Conservation (phyloP, 768 basidiomycete species). For the Xerocomellus chrysenteron region DNA sequence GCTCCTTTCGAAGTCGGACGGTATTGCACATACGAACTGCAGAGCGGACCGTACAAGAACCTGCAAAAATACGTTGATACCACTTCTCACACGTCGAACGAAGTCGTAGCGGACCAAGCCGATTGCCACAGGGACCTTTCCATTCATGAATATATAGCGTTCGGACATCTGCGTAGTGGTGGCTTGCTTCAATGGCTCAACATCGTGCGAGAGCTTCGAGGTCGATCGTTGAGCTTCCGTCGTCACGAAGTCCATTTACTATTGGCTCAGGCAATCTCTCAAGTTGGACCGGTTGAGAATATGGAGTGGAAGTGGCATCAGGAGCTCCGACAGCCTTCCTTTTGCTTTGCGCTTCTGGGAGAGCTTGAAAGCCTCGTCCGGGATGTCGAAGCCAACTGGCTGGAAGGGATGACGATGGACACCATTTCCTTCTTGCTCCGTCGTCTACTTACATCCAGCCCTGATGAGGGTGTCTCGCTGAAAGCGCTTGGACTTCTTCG, state of each 20-base stretch:
- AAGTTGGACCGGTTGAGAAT: slow-evolving; percentile 36
- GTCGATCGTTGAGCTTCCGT: slow-evolving; percentile 39
- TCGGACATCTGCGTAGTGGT: slow-evolving; percentile 46
- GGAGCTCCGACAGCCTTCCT: slow-evolving; percentile 33
- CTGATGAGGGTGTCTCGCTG: slow-evolving; percentile 7
- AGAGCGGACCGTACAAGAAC: slow-evolving; percentile 29
- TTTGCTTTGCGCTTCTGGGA: slow-evolving; percentile 36
- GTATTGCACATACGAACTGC: slow-evolving; percentile 36
- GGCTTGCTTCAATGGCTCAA: slow-evolving; percentile 50
- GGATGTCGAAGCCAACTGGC: slow-evolving; percentile 43
- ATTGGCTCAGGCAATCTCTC: slow-evolving; percentile 43
- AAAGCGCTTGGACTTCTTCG: slow-evolving; percentile 30
- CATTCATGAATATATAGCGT: slow-evolving; percentile 47
- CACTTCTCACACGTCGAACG: slow-evolving; percentile 43
- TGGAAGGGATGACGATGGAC: slow-evolving; percentile 31
- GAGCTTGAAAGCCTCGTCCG: slow-evolving; percentile 37
- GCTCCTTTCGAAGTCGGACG: slow-evolving; percentile 9
- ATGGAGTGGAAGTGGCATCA: slow-evolving; percentile 39
- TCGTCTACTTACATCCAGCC: slow-evolving; percentile 37
- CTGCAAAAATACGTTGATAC: slow-evolving; percentile 38
- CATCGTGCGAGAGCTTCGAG: slow-evolving; percentile 45
- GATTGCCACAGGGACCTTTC: slow-evolving; percentile 40
- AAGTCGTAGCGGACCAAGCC: slow-evolving; percentile 41
- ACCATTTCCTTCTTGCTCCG: slow-evolving; percentile 35
- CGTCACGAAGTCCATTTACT: slow-evolving; percentile 41